Base-by-base conservation (phyloP, 2,329 filamentous ascomycete genomes). In the Aspergillus amoenus region DNA sequence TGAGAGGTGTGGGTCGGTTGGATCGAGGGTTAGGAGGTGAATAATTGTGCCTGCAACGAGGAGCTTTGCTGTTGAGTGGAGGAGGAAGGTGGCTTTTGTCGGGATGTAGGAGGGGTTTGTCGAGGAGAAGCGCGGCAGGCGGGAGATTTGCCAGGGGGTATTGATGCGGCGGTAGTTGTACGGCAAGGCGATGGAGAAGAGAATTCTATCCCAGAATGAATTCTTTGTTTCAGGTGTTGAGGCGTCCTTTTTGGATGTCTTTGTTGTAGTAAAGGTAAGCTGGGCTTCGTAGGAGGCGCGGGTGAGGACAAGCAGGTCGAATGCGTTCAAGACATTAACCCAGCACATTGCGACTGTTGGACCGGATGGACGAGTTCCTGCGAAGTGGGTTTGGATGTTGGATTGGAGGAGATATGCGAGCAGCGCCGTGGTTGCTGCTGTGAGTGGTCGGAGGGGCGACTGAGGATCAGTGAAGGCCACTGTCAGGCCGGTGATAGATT, bases 161-260 rank as follows among this genome's bases (percentile, higher is more conserved):
- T 57, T 52, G 34, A 66, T 59, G 17, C 64, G 62, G 5, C 64
- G 63, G 52, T 62, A 64, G 34, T 66, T 66, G 45, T 62, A 64
- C 4, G 61, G 44, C 6, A 62, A 57, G 8, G 22, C 37, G 5
- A 62, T 11, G 6, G 62, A 55, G 55, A 58, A 65, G 51, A 55
- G 6, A 2, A 62, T 18, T 40, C 46, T 52, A 1, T 27, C 18
- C 2, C 44, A 3, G 1, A 50, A 22, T 7, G 46, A 13, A 8
- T n/a, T 4, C 4, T 44, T n/a, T 13, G 40, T 13, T 30, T 2
- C 13, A 4, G 18, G 12, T 15, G 7, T 30, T 6, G 3, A 2
- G 40, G 22, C 46, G n/a, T 30, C n/a, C 5, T 50, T 55, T 17
- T 48, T 48, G 12, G 11, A 18, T 5, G 22, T 13, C 5, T 34